Conservation (phyloP, 192 early-diverging fungal species). For the Gaertneriomyces semiglobifer region DNA sequence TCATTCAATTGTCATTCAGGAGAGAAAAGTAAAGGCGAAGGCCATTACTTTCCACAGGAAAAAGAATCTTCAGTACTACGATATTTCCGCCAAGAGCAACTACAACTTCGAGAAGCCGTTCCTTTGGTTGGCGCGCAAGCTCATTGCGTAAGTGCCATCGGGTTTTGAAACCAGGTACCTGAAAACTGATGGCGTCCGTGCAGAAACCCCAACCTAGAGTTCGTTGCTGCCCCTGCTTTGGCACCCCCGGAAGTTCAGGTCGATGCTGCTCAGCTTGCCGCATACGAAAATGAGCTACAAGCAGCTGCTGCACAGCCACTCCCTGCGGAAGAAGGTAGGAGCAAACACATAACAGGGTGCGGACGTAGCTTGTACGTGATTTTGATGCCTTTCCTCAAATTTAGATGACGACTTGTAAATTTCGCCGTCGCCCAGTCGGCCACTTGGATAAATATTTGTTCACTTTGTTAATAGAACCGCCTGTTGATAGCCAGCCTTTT, state of each 20-base stretch:
- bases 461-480: no score
- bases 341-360: neutral
- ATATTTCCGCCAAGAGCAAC: constrained; percentile 99
- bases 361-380: neutral
- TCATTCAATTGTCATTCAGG: constrained; percentile 37
- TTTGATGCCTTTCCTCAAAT: neutral
- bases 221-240: constrained; percentile 95
- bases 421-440: no score
- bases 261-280: constrained; percentile 69
- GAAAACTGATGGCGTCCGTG: neutral
- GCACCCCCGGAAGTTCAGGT: constrained; percentile 90
- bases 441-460: no score
- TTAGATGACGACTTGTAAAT: constrained; percentile 33
- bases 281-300: constrained; percentile 77
- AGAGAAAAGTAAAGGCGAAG: constrained; percentile 99
- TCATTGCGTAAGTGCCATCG: constrained; percentile 60
- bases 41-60: constrained; percentile 99
- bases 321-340: constrained; percentile 69
- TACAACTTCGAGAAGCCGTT: constrained; percentile 99
- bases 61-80: constrained; percentile 99
- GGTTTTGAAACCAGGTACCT: neutral
- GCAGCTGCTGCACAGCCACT: constrained; percentile 80
- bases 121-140: constrained; percentile 98
- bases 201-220: constrained; percentile 90
- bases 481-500: no score